Evolutionary conservation across 1,139 yeast species (phyloP), one percentile per base, ranked within the genome.

Genomic region (Taphrina wiesneri): DNA sequence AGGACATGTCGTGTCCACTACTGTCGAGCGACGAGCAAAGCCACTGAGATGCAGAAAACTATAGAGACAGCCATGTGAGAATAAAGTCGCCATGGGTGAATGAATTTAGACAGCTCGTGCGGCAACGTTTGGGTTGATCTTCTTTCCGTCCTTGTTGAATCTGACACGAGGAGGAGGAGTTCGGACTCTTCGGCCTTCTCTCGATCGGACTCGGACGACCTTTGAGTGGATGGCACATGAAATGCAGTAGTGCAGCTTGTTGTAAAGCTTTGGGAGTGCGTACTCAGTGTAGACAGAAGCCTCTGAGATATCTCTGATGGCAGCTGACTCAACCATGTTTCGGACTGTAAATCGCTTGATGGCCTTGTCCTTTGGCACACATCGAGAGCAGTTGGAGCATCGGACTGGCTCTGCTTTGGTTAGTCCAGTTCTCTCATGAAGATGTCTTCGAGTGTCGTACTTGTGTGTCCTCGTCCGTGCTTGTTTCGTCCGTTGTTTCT

Each of bases 401-500:
- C 99, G 92, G 80, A 93, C 97, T 81, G 97, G 96, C 85, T 89
- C 88, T 83, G 90, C 97, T 32, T 19, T 21, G 45, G 17, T 21
- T 32, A 21, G 28, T 19, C 28, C 17, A 4, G 28, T 13, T 19
- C 17, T 52, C 25, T 9, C 1, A 9, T 6, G 28, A 6, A 34
- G 9, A 2, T 49, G 6, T 15, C 23, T 5, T 11, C 1, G n/a
- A 15, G 28, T 15, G 11, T 25, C 56, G 28, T 30, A 52, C 56
- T 54, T 23, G 59, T 54, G 96, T 93, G 99, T 81, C 99, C 99
- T 90, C 99, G 93, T 82, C 99, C 99, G 87, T 91, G 91, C 96
- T 93, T 93, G 96, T 95, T 93, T 88, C 99, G 93, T 87, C 99
- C 99, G 97, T 91, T 91, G 95, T 97, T 90, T 84, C 98, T 91